phyloP scores from a whole-genome alignment of 176 grass and related monocot genomes.

The Musa troglodytarum region DNA sequence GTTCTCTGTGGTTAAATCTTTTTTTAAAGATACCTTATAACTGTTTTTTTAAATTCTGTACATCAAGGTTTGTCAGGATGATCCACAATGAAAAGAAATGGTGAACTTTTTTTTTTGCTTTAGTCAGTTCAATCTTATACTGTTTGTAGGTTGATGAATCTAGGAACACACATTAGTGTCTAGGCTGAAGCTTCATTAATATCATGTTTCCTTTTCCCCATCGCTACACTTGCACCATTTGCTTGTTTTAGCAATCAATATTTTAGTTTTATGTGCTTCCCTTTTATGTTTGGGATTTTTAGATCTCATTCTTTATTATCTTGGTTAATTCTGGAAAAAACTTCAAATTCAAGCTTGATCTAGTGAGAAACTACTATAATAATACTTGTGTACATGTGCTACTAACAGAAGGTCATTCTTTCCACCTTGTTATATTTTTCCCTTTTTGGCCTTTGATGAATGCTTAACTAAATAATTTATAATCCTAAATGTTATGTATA shows the following conservation, averaged over 20 bases:
- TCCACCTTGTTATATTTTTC: too few relatives aligned
- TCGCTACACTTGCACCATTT: background rate
- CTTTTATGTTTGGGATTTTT: background rate
- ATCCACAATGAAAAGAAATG: too few relatives aligned
- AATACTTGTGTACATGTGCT: too few relatives aligned
- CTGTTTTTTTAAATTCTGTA: too few relatives aligned
- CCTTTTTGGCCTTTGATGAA: too few relatives aligned
- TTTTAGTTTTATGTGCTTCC: background rate
- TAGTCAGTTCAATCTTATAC: background rate
- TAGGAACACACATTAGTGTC: background rate
- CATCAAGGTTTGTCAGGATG: too few relatives aligned
- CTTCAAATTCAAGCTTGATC: too few relatives aligned
- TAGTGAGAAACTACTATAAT: too few relatives aligned
- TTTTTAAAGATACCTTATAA: background rate
- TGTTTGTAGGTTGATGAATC: background rate
- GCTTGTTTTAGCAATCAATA: background rate
- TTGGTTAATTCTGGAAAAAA: too few relatives aligned
- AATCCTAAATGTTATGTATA: too few relatives aligned
- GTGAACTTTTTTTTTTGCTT: background rate
- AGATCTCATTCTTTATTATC: background rate
- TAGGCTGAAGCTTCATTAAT: background rate
- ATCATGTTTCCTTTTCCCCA: background rate
- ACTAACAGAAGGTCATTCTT: too few relatives aligned
- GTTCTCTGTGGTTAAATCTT: background rate
- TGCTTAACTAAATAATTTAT: too few relatives aligned